A percentile compares a stretch with the other conserved stretches of the same genome.
phyloP scores from a whole-genome alignment of 1,139 yeast genomes.

The Saccharomyces hybrid region DNA sequence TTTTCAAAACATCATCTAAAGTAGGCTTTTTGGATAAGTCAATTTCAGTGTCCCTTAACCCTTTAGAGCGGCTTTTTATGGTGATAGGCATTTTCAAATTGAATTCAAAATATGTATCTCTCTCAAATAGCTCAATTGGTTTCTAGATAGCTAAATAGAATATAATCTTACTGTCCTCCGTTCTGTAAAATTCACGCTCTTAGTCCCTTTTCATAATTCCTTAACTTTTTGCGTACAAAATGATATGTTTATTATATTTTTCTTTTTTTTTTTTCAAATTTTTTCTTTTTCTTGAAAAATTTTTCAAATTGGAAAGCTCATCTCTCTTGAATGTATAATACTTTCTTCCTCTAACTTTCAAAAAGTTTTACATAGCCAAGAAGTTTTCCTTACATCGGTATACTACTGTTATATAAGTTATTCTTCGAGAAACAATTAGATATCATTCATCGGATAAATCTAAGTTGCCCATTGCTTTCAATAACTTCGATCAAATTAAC shows the following conservation, averaged over 20 bases:
- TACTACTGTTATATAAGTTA: background rate
- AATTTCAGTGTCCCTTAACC: constrained; percentile 37
- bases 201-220: background rate
- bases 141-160: background rate
- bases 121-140: background rate
- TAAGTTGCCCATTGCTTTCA: background rate
- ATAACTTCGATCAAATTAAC: constrained; percentile 6
- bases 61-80: constrained; percentile 46
- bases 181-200: background rate
- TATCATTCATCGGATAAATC: background rate
- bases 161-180: background rate
- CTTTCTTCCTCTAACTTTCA: background rate
- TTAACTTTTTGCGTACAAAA: background rate
- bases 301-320: constrained; percentile 3
- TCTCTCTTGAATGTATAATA: constrained; percentile 1
- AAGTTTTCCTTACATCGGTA: background rate
- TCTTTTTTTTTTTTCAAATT: background rate
- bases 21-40: constrained; percentile 32
- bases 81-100: constrained; percentile 35
- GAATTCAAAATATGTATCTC: background rate
- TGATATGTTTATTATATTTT: background rate
- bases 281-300: constrained; percentile 1
- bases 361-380: background rate
- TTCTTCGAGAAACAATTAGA: background rate
- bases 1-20: constrained; percentile 32